These are phyloP conservation scores for Bimuria novae-zelandiae DNA, from an alignment of 2,329 filamentous ascomycete genomes.

Conservation along the genomic window DNA sequence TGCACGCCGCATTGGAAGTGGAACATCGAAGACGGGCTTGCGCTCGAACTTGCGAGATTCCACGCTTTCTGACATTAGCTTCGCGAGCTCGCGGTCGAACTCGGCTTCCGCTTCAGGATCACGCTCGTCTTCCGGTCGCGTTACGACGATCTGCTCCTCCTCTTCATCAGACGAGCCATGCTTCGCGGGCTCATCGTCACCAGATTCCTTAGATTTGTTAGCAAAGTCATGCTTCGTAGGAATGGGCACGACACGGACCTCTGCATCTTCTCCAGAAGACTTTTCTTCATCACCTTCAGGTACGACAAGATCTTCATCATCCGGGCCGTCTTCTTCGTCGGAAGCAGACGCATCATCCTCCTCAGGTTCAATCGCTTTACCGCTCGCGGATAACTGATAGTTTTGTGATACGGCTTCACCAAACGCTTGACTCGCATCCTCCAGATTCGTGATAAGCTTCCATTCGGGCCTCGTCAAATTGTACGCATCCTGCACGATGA, in stretches of 20 bases:
- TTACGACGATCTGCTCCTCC: slow-evolving; percentile 90
- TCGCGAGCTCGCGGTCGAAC: slow-evolving; percentile 96
- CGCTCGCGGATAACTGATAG: slow-evolving; percentile 76
- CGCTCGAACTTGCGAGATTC: slow-evolving; percentile 96
- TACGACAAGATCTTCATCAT: slow-evolving; percentile 48
- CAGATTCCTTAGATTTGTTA: slow-evolving; percentile 43
- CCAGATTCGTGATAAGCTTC: slow-evolving; percentile 79
- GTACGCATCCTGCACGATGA: slow-evolving; percentile 92
- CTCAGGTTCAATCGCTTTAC: slow-evolving; percentile 71
- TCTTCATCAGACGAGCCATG: slow-evolving; percentile 69
- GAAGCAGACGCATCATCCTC: slow-evolving; percentile 73
- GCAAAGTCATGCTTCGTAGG: neutral
- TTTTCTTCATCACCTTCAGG: slow-evolving; percentile 60
- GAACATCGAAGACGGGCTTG: slow-evolving; percentile 94
- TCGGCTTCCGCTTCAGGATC: slow-evolving; percentile 96
- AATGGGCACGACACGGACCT: slow-evolving; percentile 42
- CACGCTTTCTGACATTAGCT: slow-evolving; percentile 96
- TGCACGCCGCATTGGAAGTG: slow-evolving; percentile 80
- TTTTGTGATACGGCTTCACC: slow-evolving; percentile 88
- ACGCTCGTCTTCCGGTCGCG: slow-evolving; percentile 83
- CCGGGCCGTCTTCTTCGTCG: slow-evolving; percentile 68
- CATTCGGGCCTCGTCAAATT: slow-evolving; percentile 85
- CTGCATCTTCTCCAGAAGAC: slow-evolving; percentile 58
- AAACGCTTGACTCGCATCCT: slow-evolving; percentile 83
- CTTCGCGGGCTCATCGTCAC: slow-evolving; percentile 50